Conservation (phyloP, 2,329 filamentous ascomycete genomes). For the Colletotrichum lini region DNA sequence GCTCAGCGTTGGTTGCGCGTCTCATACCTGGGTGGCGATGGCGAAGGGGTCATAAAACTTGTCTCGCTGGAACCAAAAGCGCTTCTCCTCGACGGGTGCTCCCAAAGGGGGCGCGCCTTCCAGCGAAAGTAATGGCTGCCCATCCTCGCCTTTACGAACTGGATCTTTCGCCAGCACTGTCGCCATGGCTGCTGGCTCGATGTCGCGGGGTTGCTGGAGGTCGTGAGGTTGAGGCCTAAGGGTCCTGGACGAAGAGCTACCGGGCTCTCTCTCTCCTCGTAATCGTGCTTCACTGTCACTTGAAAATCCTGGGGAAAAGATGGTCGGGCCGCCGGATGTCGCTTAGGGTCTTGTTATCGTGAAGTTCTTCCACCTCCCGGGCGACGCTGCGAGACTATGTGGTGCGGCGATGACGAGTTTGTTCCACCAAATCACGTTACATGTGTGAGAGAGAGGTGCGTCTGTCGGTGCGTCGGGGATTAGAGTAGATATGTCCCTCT, state of each 20-base stretch:
- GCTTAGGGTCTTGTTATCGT: background rate
- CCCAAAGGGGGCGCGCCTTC: constrained; percentile 46
- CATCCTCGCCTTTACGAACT: constrained; percentile 9
- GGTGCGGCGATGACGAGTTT: constrained; percentile 24
- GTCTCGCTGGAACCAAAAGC: constrained; percentile 52
- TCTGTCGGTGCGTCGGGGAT: background rate
- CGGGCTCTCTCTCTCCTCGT: constrained; percentile 20
- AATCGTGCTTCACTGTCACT: background rate
- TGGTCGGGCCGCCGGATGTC: constrained; percentile 24
- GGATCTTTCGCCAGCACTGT: constrained; percentile 40
- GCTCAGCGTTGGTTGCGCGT: fast-evolving
- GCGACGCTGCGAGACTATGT: background rate
- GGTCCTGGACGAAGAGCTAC: background rate
- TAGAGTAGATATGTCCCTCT: background rate
- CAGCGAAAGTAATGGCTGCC: constrained; percentile 39
- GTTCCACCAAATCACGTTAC: constrained; percentile 32
- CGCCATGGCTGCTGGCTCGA: constrained; percentile 22
- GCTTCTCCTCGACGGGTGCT: constrained; percentile 46
- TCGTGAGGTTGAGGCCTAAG: background rate
- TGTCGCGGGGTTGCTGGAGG: background rate
- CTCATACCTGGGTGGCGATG: constrained; percentile 51
- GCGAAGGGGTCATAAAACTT: constrained; percentile 49
- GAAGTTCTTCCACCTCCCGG: background rate
- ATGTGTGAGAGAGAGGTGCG: background rate
- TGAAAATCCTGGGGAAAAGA: background rate